Evolutionary conservation across 805 yeast species (phyloP).

Genomic region (Hanseniaspora hatyaiensis): DNA sequence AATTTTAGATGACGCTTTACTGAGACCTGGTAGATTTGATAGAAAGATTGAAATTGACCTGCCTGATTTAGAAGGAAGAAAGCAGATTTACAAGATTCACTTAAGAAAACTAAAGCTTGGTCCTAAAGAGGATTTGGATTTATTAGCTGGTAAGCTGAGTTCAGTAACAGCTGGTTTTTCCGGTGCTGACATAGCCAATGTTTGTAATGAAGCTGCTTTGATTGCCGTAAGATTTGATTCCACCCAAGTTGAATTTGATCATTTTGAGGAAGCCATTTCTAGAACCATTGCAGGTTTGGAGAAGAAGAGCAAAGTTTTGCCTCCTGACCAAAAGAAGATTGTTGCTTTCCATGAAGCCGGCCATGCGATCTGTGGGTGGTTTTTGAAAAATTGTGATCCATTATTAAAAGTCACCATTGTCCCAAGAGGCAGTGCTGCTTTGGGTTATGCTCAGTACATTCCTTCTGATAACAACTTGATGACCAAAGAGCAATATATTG

Average conservation of each 20-base stretch:
- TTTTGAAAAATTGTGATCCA: slow-evolving; percentile 80
- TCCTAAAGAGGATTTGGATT: slow-evolving; percentile 31
- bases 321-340: slow-evolving; percentile 73
- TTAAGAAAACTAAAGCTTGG: slow-evolving; percentile 52
- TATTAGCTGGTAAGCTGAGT: slow-evolving; percentile 73
- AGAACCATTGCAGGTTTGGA: slow-evolving; percentile 95
- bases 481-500: slow-evolving; percentile 64
- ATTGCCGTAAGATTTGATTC: slow-evolving; percentile 84
- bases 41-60: slow-evolving; percentile 83
- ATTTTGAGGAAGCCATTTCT: slow-evolving; percentile 94
- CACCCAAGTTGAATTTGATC: slow-evolving; percentile 54
- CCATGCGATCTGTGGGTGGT: slow-evolving; percentile 98
- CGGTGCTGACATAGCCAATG: slow-evolving; percentile 97
- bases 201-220: slow-evolving; percentile 92
- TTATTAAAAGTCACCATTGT: slow-evolving; percentile 88
- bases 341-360: slow-evolving; percentile 99
- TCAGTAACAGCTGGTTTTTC: slow-evolving; percentile 97
- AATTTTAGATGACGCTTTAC: slow-evolving; percentile 78
- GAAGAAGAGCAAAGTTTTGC: slow-evolving; percentile 70
- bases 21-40: slow-evolving; percentile 97
- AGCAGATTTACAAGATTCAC: slow-evolving; percentile 83
- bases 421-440: slow-evolving; percentile 93
- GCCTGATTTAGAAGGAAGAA: slow-evolving; percentile 92
- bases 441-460: slow-evolving; percentile 94
- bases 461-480: slow-evolving; percentile 84